Base-by-base conservation (phyloP, 1,284 basidiomycete genomes). In the Neolentinus lepideus region DNA sequence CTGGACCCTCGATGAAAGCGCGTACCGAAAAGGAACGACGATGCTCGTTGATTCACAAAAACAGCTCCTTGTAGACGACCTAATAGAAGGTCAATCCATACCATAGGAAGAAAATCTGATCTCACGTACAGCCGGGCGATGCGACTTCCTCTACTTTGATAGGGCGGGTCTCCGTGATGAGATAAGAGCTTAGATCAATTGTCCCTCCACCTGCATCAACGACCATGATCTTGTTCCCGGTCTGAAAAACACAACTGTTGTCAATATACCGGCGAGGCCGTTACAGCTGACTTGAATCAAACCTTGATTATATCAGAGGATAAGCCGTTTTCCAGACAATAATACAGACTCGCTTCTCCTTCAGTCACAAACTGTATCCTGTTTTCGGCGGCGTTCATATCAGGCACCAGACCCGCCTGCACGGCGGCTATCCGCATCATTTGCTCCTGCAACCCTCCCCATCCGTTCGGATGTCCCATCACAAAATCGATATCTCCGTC, bases 131-230 rank as follows among this genome's bases (percentile, higher is more conserved):
- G 55, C 72, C 71, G 0, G 77, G 61, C 12, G 69, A 63, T 0
- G 71, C 67, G n/a, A 70, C 66, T 58, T 78, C 76, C 53, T 76
- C 69, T 2, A 76, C 64, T 51, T 53, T 31, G 19, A 64, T 12
- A 2, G 66, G 57, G 1, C 58, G 22, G 16, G 58, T 55, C 0
- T 62, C 60, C 0, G 64, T 59, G 61, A 72, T 56, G 58, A 61
- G 66, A 59, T 81, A 82, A 8, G 78, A 71, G 59, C 78, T 80
- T 48, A 83, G 63, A 54, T 83, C 81, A 6, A 83, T 65, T 0
- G 79, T 83, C 0, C 81, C 81, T 47, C 81, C 80, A 2, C 81
- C 81, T 0, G 79, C 80, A 60, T 83, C 81, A 19, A 84, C 74
- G 24, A 85, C 71, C 24, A 80, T 68, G 3, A 83, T 69, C 0